These are phyloP conservation scores for Epichloe glyceriae DNA, from an alignment of 2,329 filamentous ascomycete species.

Conservation along the genomic window DNA sequence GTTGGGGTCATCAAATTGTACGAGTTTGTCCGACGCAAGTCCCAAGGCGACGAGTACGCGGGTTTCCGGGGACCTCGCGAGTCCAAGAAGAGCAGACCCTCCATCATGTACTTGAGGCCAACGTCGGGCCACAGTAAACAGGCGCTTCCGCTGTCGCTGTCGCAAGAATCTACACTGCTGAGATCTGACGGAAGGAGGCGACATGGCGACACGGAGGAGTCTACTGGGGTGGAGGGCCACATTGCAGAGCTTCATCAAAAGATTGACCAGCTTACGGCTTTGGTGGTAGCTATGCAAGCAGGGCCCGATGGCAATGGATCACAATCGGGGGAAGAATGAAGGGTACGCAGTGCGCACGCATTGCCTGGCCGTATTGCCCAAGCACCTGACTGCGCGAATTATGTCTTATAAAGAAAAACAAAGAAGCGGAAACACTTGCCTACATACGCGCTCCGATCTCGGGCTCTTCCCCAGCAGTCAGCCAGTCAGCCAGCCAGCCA, in stretches of 20 bases:
- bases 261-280: conserved; percentile 32
- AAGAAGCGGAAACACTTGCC: too few species aligned
- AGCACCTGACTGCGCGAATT: too few species aligned
- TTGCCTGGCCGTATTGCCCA: too few species aligned
- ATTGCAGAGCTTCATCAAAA: conserved; percentile 42
- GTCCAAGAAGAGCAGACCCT: conserved; percentile 11
- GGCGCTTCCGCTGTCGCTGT: conserved; percentile 2
- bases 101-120: conserved; percentile 9
- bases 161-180: conserved; percentile 9
- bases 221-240: conserved; percentile 33
- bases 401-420: too few species aligned
- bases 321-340: not conserved
- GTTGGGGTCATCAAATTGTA: conserved; percentile 58
- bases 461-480: too few species aligned
- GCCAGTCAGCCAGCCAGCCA: too few species aligned
- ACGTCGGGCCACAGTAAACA: conserved; percentile 8
- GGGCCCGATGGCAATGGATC: not conserved
- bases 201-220: conserved; percentile 22
- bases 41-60: conserved; percentile 29
- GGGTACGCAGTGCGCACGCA: not conserved
- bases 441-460: too few species aligned
- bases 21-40: conserved; percentile 36
- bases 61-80: conserved; percentile 35
- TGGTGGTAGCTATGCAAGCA: conserved; percentile 27
- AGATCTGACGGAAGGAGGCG: conserved; percentile 8